These are phyloP conservation scores for Aspergillus campestris DNA, from an alignment of 495 filamentous ascomycete species.

Conservation along the genomic window DNA sequence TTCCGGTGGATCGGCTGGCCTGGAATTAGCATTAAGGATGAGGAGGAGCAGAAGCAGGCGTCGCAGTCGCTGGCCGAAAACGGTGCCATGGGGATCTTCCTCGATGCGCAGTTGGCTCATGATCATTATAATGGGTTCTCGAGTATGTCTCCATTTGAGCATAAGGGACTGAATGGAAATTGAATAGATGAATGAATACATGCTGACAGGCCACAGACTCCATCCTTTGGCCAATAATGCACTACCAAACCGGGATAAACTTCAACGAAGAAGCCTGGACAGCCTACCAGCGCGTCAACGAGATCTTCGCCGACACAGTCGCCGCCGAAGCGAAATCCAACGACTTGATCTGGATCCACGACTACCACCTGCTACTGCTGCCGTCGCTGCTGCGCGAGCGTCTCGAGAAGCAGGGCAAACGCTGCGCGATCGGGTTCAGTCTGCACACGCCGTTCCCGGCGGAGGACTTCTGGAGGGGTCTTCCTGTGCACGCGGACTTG, in stretches of 20 bases:
- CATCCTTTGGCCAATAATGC: conserved; percentile 92
- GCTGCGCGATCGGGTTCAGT: conserved; percentile 89
- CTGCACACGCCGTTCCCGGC: conserved; percentile 92
- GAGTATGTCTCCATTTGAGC: conserved; percentile 32
- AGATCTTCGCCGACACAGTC: conserved; percentile 73
- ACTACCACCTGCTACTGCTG: conserved; percentile 92
- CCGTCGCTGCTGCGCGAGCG: conserved; percentile 79
- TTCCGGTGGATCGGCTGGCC: conserved; percentile 97
- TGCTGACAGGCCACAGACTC: conserved; percentile 50
- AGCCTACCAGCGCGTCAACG: conserved; percentile 80
- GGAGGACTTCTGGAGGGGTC: conserved; percentile 81
- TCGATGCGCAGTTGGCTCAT: conserved; percentile 45
- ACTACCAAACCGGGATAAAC: conserved; percentile 87
- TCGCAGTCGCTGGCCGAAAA: conserved; percentile 36
- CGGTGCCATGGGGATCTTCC: conserved; percentile 45
- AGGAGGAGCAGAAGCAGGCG: conserved; percentile 37
- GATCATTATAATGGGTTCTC: conserved; percentile 56
- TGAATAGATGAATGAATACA: not conserved
- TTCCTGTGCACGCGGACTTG: conserved; percentile 79
- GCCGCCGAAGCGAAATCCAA: conserved; percentile 64
- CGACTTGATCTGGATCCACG: conserved; percentile 90
- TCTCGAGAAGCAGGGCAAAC: conserved; percentile 53
- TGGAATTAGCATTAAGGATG: conserved; percentile 50
- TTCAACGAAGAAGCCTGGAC: conserved; percentile 84
- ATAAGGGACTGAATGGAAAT: no score